Base-by-base conservation (phyloP, 2,329 filamentous ascomycete species). In the Alternaria sp. region DNA sequence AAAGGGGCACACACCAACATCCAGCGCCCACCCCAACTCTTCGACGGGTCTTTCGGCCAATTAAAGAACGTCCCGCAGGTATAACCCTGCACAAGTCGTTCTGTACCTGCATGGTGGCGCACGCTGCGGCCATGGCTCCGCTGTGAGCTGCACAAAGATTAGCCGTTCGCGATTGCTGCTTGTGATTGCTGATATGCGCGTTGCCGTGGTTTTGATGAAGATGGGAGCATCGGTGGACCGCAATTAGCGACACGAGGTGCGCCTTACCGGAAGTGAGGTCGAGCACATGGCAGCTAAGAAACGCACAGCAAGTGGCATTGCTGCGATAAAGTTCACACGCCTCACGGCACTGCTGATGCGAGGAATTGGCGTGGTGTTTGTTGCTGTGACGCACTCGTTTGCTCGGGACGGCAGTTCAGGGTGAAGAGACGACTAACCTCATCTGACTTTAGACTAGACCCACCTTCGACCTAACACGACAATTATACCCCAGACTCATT, bases 401-500 rank as follows among this genome's bases (percentile, higher is more conserved):
- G 20, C 51, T 4, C 32, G 20, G 46, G 32, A 49, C 20, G 46
- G 51, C 56, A 62, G 56, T 56, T 57, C 59, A 62, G 58, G 42
- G 54, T 39, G 57, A 49, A 52, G 24, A 18, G 18, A n/a, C 11
- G 22, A n/a, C 48, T 60, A 57, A 36, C 53, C 53, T 18, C 54
- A 51, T 54, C 48, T 38, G 44, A 42, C 14, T 5, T 42, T 56
- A 52, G 34, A 54, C 12, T 18, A 26, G 46, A 55, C 42, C 46
- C 46, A 38, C 32, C 9, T 24, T 46, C 32, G 52, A 56, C 57
- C 57, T 43, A 56, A 55, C 52, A 59, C 52, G 52, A 51, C 52
- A 42, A 47, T 54, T 47, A 43, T 70, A 64, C 69, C 70, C 72
- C 71, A 71, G 71, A 71, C 67, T 74, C 70, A 75, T 75, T 74